A percentile compares a stretch with the other conserved stretches of the same genome.
These are phyloP conservation scores for Flaveria sonorensis DNA, from an alignment of 129 eudicot genomes.

Conservation along the genomic window DNA sequence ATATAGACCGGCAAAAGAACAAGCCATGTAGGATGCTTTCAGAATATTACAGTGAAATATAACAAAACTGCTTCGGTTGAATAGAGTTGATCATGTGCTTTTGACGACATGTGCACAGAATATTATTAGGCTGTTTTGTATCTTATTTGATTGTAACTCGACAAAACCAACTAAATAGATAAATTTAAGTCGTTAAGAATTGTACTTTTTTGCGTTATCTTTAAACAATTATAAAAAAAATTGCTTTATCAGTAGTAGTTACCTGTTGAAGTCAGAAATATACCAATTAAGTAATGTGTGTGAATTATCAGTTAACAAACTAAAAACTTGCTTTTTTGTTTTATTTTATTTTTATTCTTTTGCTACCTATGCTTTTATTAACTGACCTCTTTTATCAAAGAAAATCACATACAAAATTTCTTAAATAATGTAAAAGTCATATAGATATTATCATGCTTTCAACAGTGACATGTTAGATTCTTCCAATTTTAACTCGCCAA, in stretches of 20 bases:
- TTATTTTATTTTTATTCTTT: not conserved
- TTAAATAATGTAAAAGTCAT: no score
- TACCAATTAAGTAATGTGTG: not conserved
- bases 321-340: not conserved
- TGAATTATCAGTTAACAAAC: not conserved
- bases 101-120: constrained; percentile 19
- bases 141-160: not conserved
- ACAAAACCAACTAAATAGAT: not conserved
- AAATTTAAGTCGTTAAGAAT: not conserved
- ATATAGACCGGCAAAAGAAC: no score
- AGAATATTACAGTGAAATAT: not conserved
- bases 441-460: not conserved
- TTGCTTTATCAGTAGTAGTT: not conserved
- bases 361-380: no score
- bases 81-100: constrained; percentile 18
- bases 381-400: not conserved
- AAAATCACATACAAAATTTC: not conserved
- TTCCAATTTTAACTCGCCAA: not conserved
- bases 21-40: not conserved
- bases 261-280: not conserved
- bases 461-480: not conserved
- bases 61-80: constrained; percentile 8
- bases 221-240: not conserved
- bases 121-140: not conserved
- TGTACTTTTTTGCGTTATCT: not conserved